A percentile compares a stretch with the other conserved stretches of the same genome.
Conservation (phyloP, 2,329 filamentous ascomycete species). For the Sporothrix dimorphospora region DNA sequence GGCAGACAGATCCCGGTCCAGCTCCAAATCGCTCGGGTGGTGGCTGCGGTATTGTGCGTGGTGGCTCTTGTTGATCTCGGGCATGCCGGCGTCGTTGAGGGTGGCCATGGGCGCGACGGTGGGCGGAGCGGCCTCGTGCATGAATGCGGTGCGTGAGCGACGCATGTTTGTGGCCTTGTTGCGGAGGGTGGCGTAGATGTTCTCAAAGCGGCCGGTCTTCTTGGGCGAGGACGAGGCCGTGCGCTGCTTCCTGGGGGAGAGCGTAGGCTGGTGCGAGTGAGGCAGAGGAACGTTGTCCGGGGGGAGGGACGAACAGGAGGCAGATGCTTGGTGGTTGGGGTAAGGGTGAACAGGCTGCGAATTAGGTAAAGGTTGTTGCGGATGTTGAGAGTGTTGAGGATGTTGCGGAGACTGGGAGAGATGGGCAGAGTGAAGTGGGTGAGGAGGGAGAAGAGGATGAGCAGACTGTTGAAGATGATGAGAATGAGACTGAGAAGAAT, state of each 20-base stretch:
- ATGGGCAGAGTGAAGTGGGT: conserved; percentile 29
- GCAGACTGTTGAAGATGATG: conserved; percentile 28
- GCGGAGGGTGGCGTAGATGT: conserved; percentile 40
- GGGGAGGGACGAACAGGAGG: conserved; percentile 30
- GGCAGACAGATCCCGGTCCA: not conserved
- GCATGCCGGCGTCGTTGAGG: conserved; percentile 24
- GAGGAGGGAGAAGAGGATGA: not conserved
- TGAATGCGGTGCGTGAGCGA: conserved; percentile 29
- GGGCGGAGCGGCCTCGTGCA: conserved; percentile 27
- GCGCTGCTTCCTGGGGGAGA: conserved; percentile 25
- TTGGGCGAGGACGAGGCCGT: conserved; percentile 31
- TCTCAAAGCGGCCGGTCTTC: conserved; percentile 39
- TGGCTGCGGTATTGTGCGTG: conserved; percentile 25
- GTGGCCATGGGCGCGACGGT: conserved; percentile 34
- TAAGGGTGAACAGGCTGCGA: conserved; percentile 9
- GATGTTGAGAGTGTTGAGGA: not conserved
- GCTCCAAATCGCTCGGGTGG: not conserved
- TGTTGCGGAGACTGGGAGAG: not conserved
- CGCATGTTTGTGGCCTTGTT: conserved; percentile 38
- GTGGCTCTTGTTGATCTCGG: conserved; percentile 3
- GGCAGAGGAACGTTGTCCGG: conserved; percentile 13
- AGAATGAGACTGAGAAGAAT: conserved; percentile 23
- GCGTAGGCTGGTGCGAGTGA: not conserved
- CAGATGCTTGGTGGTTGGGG: conserved; percentile 12
- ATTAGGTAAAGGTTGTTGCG: not conserved